These are phyloP conservation scores for Sphaceloma murrayae DNA, from an alignment of 2,329 filamentous ascomycete species.

Conservation along the genomic window DNA sequence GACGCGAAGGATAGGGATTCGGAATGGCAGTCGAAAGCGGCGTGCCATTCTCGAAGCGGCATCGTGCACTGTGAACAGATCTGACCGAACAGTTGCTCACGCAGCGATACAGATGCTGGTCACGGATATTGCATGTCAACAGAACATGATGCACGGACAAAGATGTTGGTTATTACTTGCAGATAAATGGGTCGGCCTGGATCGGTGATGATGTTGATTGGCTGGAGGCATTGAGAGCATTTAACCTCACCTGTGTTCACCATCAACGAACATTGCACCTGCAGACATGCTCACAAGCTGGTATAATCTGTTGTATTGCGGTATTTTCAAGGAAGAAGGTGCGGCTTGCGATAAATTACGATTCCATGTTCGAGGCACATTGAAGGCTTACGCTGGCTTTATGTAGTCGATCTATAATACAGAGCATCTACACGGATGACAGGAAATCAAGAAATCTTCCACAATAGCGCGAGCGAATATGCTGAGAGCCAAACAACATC, in stretches of 20 bases:
- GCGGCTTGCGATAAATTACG: no score
- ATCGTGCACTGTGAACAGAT: conserved; percentile 3
- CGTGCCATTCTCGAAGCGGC: conserved; percentile 15
- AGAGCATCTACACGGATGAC: no score
- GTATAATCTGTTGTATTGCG: no score
- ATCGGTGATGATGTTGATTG: not conserved
- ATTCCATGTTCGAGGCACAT: no score
- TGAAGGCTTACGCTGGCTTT: no score
- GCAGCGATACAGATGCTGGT: not conserved
- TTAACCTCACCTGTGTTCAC: not conserved
- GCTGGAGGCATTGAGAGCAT: not conserved
- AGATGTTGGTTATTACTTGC: conserved; percentile 11
- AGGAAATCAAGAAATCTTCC: no score
- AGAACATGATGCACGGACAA: conserved; percentile 6
- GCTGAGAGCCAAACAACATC: no score
- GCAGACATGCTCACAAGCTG: not conserved
- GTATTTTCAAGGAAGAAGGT: no score
- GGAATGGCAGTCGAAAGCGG: conserved; percentile 27
- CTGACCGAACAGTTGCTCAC: conserved; percentile 3
- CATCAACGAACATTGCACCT: not conserved
- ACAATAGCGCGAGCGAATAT: no score
- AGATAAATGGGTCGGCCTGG: conserved; percentile 8
- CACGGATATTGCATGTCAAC: conserved; percentile 2
- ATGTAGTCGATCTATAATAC: no score
- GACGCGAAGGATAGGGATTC: conserved; percentile 59